phyloP scores from a whole-genome alignment of 169 alveolate species.

The Theileria parva region DNA sequence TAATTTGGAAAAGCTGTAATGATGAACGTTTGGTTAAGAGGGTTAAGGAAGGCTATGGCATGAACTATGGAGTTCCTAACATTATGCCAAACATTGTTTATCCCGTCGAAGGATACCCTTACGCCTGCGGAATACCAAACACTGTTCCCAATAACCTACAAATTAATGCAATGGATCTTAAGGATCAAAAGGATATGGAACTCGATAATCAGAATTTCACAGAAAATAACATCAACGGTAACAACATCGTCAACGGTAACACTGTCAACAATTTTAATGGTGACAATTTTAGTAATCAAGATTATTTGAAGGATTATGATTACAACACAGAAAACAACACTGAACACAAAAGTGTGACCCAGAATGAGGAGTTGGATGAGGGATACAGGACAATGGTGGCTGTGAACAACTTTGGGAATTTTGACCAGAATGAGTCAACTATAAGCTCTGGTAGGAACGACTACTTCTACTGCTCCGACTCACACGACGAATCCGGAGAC shows the following conservation, averaged over 20 bases:
- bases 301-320: not conserved
- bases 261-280: not conserved
- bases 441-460: not conserved
- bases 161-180: not conserved
- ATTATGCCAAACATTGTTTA: constrained; percentile 5
- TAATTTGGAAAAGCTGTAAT: constrained; percentile 69
- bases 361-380: not conserved
- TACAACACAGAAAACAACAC: not conserved
- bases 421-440: not conserved
- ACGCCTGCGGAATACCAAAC: not conserved
- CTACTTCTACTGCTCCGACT: not conserved
- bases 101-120: not conserved
- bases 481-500: not conserved
- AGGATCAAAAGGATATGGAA: not conserved
- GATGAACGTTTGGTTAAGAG: constrained; percentile 60
- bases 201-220: not conserved
- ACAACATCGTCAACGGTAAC: no score
- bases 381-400: not conserved
- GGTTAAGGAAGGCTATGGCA: constrained; percentile 18
- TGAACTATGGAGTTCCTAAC: constrained; percentile 9
- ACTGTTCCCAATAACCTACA: not conserved
- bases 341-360: no score
- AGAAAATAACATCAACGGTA: no score
- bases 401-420: not conserved
- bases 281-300: not conserved